Base-by-base conservation (phyloP, 2,329 filamentous ascomycete genomes). In the Knufia petricola region DNA sequence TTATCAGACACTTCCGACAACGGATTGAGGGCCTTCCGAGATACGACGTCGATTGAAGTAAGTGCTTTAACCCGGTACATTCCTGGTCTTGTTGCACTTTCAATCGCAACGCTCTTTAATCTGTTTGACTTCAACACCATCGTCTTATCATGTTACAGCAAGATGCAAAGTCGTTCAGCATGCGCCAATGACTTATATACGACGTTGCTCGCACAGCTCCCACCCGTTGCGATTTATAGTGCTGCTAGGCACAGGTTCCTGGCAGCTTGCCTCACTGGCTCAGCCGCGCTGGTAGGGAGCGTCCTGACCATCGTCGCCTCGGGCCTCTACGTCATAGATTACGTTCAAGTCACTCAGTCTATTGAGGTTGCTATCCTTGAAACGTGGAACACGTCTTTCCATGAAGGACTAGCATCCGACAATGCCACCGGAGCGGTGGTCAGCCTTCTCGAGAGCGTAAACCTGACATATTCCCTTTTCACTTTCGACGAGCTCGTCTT, bases 41-140 rank as follows among this genome's bases (percentile, higher is more conserved):
- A 19, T 28, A 3, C 19, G 1, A 17, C 37, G 44, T 6, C 36
- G 57, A n/a, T 51, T 40, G 7, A 49, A 31, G 39, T 2, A 43
- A 51, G 50, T 2, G 48, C 55, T n/a, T 54, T 58, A 6, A 57
- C 56, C 3, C 57, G 61, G 2, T 61, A 60, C 20, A 45, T 64
- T 9, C 61, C 50, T 53, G 52, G 54, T 6, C 26, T 55, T 8
- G 17, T 50, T 7, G 49, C 54, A 30, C 43, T 58, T 4, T 2
- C 52, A 1, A 32, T 52, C 12, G 50, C 54, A 1, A 54, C 49
- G 2, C 19, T 46, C 7, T 41, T 55, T 46, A 53, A 53, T 24
- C 24, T 41, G 1, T 1, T 58, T 12, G 54, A 58, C 15, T 58
- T 58, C 52, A 55, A 53, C 30, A 52, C 54, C 12, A 10, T 48